Evolutionary conservation across 2,329 filamentous ascomycete species (phyloP), one percentile per base, ranked within the genome.

Genomic region (Pseudocercospora ulei): DNA sequence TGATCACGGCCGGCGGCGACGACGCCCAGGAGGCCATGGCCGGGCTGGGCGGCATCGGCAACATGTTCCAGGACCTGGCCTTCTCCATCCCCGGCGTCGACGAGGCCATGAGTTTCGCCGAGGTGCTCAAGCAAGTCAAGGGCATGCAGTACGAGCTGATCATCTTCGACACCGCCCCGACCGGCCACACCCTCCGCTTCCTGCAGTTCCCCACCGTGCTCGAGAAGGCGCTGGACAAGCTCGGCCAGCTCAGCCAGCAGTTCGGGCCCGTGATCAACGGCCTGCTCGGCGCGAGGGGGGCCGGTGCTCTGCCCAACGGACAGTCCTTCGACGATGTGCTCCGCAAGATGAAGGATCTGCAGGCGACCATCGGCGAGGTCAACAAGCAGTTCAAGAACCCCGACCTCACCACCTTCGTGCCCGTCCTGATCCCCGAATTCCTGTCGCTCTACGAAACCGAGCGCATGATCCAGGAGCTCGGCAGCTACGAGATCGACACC

Each of bases 61-160:
- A 81, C 53, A 95, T 96, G 87, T 94, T 96, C 82, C 90, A 98
- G 66, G 90, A 98, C 64, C 71, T 98, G 51, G 90, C 90, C 0
- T 95, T 96, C 65, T 87, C 84, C 51, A 98, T 98, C 47, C 90
- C 90, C 11, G 90, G 90, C 66, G 93, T 98, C 47, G 90, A 98
- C 62, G 90, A 98, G 66, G 90, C 90, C 63, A 98, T 98, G 90
- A 95, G 87, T 41, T 98, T 98, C 60, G 90, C 90, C 62, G 90
- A 98, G 69, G 90, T 98, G 49, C 75, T 98, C 57, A 98, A 98
- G 67, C 90, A 98, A 66, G 90, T 98, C 68, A 96, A 96, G 68
- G 93, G 85, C 25, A 82, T 96, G 60, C 93, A 86, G 34, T 98
- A 98, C 74, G 90, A 96, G 64, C 85, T 88, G 57, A 96, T 98